Percentiles rank a stretch among this genome's conserved stretches.
Evolutionary conservation across 495 filamentous ascomycete genomes (phyloP).

Genomic region (Venustampulla echinocandica): DNA sequence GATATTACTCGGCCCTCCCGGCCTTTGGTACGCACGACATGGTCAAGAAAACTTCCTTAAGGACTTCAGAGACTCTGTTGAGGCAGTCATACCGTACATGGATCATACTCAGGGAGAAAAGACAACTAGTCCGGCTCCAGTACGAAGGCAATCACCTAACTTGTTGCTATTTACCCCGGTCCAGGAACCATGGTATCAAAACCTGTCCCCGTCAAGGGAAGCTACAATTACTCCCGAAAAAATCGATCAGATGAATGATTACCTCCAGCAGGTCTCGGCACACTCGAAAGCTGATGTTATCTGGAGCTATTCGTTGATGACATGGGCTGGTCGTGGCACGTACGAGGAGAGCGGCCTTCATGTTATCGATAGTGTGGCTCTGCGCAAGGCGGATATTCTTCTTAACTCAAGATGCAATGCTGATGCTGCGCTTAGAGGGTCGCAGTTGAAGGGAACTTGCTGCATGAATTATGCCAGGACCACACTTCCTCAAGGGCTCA

Average conservation of each 20-base stretch:
- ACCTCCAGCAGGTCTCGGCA: slow-evolving; percentile 37
- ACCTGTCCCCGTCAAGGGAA: slow-evolving; percentile 36
- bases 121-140: neutral
- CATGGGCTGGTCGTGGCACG: slow-evolving; percentile 21
- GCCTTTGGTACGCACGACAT: slow-evolving; percentile 50
- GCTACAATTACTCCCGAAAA: slow-evolving; percentile 41
- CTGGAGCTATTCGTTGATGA: slow-evolving; percentile 45
- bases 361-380: slow-evolving; percentile 38
- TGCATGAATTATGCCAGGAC: slow-evolving; percentile 38
- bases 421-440: slow-evolving; percentile 28
- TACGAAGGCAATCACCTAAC: slow-evolving; percentile 21
- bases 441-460: slow-evolving; percentile 49
- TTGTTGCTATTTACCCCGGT: slow-evolving; percentile 45
- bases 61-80: slow-evolving; percentile 38
- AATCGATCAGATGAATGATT: slow-evolving; percentile 46
- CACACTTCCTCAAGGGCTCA: slow-evolving; percentile 27
- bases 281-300: slow-evolving; percentile 37
- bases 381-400: slow-evolving; percentile 42
- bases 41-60: slow-evolving; percentile 35
- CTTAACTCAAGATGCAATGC: slow-evolving; percentile 52
- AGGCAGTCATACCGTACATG: slow-evolving; percentile 31
- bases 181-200: slow-evolving; percentile 41
- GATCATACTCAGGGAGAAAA: slow-evolving; percentile 6
- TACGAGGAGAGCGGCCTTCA: slow-evolving; percentile 46
- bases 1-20: slow-evolving; percentile 40